phyloP scores from a whole-genome alignment of 495 filamentous ascomycete genomes.

The Diplogelasinospora grovesii region DNA sequence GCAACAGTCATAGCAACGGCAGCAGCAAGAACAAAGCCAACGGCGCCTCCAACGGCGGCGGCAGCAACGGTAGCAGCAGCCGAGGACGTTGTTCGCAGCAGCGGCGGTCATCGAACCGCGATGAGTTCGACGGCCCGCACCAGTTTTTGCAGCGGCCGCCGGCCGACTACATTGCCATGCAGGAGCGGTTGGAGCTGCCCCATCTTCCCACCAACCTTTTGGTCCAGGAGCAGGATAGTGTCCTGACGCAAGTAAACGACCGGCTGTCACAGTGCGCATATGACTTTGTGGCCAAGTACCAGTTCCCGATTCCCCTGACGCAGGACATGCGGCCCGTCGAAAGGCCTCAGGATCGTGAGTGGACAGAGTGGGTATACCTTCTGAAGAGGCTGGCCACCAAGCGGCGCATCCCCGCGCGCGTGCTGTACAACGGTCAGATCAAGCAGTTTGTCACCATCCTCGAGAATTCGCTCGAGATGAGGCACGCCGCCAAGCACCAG shows the following conservation, averaged over 20 bases:
- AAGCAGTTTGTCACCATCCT: constrained; percentile 78
- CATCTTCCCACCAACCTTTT: constrained; percentile 75
- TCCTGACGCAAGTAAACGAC: constrained; percentile 74
- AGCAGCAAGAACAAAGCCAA: constrained; percentile 29
- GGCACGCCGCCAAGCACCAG: constrained; percentile 72
- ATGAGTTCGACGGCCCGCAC: constrained; percentile 83
- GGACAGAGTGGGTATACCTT: constrained; percentile 89
- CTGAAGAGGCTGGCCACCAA: constrained; percentile 81
- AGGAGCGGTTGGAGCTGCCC: constrained; percentile 73
- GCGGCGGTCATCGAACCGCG: constrained; percentile 69
- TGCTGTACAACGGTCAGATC: constrained; percentile 83
- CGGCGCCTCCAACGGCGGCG: constrained; percentile 26
- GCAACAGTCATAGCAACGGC: no score
- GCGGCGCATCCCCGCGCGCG: constrained; percentile 71
- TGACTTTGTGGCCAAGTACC: constrained; percentile 84
- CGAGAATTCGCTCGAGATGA: constrained; percentile 80
- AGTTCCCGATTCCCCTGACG: constrained; percentile 74
- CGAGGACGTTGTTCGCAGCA: constrained; percentile 58
- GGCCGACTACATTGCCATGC: constrained; percentile 57
- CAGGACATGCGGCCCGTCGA: constrained; percentile 78
- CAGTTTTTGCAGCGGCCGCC: constrained; percentile 67
- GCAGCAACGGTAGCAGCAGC: constrained; percentile 41
- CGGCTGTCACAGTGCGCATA: constrained; percentile 77
- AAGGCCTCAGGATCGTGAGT: constrained; percentile 73
- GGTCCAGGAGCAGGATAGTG: constrained; percentile 75